These are phyloP conservation scores for Neopestalotiopsis clavispora DNA, from an alignment of 2,329 filamentous ascomycete genomes.

Conservation along the genomic window DNA sequence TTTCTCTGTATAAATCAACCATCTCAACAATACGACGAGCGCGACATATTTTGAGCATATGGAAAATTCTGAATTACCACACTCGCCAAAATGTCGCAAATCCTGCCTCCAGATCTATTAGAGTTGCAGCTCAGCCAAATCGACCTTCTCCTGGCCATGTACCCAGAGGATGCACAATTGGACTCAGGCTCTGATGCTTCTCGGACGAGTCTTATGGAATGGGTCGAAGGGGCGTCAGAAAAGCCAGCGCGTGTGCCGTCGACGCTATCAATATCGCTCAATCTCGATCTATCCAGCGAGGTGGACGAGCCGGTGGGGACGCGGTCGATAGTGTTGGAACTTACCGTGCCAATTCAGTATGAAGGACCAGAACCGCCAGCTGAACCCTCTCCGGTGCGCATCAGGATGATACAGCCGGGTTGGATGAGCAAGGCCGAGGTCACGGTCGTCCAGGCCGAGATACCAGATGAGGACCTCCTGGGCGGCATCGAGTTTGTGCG, in stretches of 20 bases:
- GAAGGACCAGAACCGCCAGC: slow-evolving; percentile 15
- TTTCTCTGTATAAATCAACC: background rate
- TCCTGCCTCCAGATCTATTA: slow-evolving; percentile 47
- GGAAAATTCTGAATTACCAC: background rate
- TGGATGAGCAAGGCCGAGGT: slow-evolving; percentile 58
- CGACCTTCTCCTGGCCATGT: slow-evolving; percentile 60
- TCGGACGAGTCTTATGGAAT: background rate
- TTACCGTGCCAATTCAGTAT: slow-evolving; percentile 39
- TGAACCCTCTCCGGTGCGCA: slow-evolving; percentile 46
- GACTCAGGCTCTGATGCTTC: slow-evolving; percentile 24
- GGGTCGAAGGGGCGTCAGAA: background rate
- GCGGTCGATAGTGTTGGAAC: slow-evolving; percentile 36
- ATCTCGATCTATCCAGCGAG: slow-evolving; percentile 31
- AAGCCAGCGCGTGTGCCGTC: background rate
- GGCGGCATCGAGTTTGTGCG: slow-evolving; percentile 49
- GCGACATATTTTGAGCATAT: background rate
- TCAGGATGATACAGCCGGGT: slow-evolving; percentile 51
- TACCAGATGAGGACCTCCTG: slow-evolving; percentile 51
- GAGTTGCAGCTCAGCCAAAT: slow-evolving; percentile 53
- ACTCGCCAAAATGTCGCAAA: background rate
- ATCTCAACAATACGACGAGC: background rate
- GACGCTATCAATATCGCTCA: slow-evolving; percentile 25
- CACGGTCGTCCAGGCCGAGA: slow-evolving; percentile 39
- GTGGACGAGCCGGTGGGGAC: background rate
- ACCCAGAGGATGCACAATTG: slow-evolving; percentile 43